Conservation (phyloP, 192 early-diverging fungal species). For the Haplosporangium gracile region DNA sequence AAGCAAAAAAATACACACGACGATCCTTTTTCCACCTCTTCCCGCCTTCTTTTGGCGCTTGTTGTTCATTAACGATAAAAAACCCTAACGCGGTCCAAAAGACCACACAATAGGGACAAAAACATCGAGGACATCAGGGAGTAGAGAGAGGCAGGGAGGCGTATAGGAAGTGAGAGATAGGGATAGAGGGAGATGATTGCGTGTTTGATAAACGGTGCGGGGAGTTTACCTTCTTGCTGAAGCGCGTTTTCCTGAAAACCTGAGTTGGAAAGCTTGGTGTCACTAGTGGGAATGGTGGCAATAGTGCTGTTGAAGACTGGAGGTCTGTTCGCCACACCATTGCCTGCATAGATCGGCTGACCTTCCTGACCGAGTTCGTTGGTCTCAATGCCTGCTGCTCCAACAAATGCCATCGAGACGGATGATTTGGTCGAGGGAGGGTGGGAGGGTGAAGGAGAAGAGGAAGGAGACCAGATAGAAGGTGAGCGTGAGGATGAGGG, state of each 20-base stretch:
- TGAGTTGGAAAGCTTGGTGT: background rate
- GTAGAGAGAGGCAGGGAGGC: background rate
- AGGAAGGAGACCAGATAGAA: constrained; percentile 4
- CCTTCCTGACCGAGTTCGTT: background rate
- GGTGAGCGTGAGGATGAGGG: background rate
- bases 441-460: background rate
- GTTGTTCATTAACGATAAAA: background rate
- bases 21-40: background rate
- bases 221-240: background rate
- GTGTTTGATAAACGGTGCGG: background rate
- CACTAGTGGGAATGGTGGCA: background rate
- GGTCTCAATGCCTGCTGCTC: background rate
- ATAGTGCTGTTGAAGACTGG: background rate
- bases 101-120: background rate
- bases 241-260: background rate
- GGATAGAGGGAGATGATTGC: background rate
- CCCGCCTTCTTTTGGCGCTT: background rate
- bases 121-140: background rate
- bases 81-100: background rate
- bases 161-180: background rate
- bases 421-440: background rate
- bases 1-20: background rate
- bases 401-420: background rate
- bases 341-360: background rate
- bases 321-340: background rate